Evolutionary conservation across 2,329 filamentous ascomycete species (phyloP).

Genomic region (Trichoderma afroharzianum): DNA sequence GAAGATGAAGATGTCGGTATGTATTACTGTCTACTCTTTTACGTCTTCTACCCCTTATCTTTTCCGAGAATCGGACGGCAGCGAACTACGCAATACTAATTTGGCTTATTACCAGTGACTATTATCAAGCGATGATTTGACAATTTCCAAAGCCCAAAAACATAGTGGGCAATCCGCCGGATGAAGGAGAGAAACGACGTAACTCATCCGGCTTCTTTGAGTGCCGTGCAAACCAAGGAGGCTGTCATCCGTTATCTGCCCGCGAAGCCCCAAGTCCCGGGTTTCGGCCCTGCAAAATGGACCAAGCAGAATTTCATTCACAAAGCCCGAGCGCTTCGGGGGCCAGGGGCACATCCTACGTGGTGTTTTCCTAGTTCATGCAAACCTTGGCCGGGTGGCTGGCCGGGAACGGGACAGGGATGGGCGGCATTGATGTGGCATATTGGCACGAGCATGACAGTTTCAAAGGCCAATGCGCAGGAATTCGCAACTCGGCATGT

Average conservation of each 20-base stretch:
- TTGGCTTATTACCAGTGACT: conserved; percentile 31
- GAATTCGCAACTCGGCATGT: conserved; percentile 2
- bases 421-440: conserved; percentile 5
- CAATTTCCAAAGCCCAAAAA: conserved; percentile 12
- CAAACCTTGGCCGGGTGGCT: not conserved
- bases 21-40: conserved; percentile 32
- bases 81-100: not conserved
- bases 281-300: not conserved
- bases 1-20: conserved; percentile 95
- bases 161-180: not conserved
- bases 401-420: conserved; percentile 1
- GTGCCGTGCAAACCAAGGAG: not conserved
- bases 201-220: not conserved
- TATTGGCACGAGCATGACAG: conserved; percentile 15
- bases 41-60: not conserved
- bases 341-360: not conserved
- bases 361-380: not conserved
- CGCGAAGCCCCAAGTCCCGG: not conserved
- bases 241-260: not conserved
- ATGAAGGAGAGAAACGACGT: not conserved
- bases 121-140: conserved; percentile 64
- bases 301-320: not conserved
- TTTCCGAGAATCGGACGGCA: not conserved
- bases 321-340: not conserved
- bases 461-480: conserved; percentile 11